Conservation (phyloP, 495 filamentous ascomycete genomes). For the Aspergillus haitiensis region DNA sequence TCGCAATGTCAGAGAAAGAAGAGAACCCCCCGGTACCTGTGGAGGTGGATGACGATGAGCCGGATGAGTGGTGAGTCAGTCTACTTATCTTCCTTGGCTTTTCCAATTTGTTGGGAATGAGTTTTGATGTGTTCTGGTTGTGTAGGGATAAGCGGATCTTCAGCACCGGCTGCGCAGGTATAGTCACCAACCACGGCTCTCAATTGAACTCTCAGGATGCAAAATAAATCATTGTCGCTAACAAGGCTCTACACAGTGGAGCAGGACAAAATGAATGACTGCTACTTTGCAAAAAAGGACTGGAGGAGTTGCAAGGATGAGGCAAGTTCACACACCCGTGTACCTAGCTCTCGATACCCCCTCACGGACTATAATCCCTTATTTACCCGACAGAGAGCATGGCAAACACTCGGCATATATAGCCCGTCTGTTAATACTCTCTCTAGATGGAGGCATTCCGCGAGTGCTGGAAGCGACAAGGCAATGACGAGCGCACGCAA, state of each 20-base stretch:
- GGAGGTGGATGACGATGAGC: slow-evolving; percentile 74
- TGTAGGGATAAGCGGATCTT: slow-evolving; percentile 92
- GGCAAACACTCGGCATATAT: neutral
- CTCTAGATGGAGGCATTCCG: slow-evolving; percentile 87
- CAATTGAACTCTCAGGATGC: neutral
- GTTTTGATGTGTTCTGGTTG: slow-evolving; percentile 7
- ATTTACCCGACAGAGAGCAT: neutral
- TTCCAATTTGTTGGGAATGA: neutral
- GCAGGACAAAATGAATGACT: slow-evolving; percentile 89
- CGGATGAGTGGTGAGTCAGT: slow-evolving; percentile 81
- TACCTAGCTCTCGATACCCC: neutral
- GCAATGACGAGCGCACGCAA: slow-evolving; percentile 80
- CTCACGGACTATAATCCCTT: neutral
- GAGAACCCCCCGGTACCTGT: slow-evolving; percentile 38
- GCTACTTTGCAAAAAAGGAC: slow-evolving; percentile 94
- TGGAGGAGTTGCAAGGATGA: slow-evolving; percentile 88
- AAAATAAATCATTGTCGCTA: slow-evolving; percentile 16
- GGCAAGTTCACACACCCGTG: slow-evolving; percentile 54
- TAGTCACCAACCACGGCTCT: slow-evolving; percentile 20
- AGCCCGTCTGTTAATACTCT: neutral
- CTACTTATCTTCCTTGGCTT: neutral
- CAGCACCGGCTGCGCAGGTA: slow-evolving; percentile 92
- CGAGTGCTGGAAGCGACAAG: slow-evolving; percentile 88
- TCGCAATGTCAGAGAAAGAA: slow-evolving; percentile 44
- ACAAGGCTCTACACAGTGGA: slow-evolving; percentile 56